These are phyloP conservation scores for Trapa incisa DNA, from an alignment of 345 rosid species.

Conservation along the genomic window DNA sequence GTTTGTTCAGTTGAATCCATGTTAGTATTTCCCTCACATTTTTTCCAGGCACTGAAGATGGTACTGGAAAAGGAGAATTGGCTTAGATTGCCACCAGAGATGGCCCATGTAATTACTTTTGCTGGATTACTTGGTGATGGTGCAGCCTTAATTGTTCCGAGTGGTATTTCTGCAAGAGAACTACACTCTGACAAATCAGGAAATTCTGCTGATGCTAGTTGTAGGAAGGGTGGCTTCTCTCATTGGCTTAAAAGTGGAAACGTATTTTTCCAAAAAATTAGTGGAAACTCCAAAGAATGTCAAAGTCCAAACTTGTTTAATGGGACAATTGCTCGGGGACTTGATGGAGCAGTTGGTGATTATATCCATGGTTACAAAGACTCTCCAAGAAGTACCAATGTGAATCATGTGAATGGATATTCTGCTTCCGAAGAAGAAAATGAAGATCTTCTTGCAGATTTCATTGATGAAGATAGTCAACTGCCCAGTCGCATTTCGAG, in stretches of 20 bases:
- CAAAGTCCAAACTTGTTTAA: slow-evolving; percentile 29
- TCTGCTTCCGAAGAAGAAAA: slow-evolving; percentile 72
- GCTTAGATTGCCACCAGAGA: slow-evolving; percentile 63
- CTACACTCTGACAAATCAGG: slow-evolving; percentile 34
- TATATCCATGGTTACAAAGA: slow-evolving; percentile 27
- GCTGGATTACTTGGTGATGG: slow-evolving; percentile 96
- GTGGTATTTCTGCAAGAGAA: slow-evolving; percentile 32
- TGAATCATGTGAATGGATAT: slow-evolving; percentile 38
- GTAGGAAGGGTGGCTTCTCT: slow-evolving; percentile 59
- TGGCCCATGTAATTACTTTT: slow-evolving; percentile 58
- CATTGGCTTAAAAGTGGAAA: slow-evolving; percentile 72
- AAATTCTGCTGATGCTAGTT: slow-evolving; percentile 21
- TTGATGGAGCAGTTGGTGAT: slow-evolving; percentile 21
- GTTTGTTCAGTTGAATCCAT: neutral
- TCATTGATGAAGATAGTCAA: slow-evolving; percentile 97
- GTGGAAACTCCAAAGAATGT: slow-evolving; percentile 26
- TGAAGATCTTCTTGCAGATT: slow-evolving; percentile 96
- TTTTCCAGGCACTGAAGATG: slow-evolving; percentile 83
- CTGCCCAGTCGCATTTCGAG: slow-evolving; percentile 85
- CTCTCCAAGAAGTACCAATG: slow-evolving; percentile 24
- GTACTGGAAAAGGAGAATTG: slow-evolving; percentile 95
- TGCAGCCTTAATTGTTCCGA: slow-evolving; percentile 59
- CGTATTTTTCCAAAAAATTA: slow-evolving; percentile 60
- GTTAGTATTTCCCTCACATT: neutral
- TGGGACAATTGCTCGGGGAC: slow-evolving; percentile 35